Percentiles rank a stretch among this genome's conserved stretches.
phyloP scores from a whole-genome alignment of 2,329 filamentous ascomycete genomes.

The Camillea tinctor region DNA sequence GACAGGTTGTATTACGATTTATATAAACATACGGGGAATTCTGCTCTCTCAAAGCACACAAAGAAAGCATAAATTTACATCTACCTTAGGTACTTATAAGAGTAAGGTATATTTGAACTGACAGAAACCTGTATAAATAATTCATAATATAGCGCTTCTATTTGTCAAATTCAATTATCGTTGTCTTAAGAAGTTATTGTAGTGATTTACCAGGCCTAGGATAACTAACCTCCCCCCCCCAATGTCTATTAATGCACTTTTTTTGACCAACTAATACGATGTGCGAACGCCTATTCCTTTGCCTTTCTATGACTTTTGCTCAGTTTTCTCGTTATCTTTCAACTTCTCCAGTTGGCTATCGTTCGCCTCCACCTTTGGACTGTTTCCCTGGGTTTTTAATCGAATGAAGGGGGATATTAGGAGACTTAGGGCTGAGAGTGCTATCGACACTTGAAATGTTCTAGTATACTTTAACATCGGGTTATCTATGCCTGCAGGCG shows the following conservation, averaged over 20 bases:
- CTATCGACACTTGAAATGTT: conserved; percentile 50
- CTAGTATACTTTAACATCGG: conserved; percentile 49
- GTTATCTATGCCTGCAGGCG: conserved; percentile 34
- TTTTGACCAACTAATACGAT: neutral
- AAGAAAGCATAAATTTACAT: too few relatives aligned
- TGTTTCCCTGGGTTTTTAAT: conserved; percentile 51
- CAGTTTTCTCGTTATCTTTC: conserved; percentile 3
- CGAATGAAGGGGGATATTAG: conserved; percentile 51
- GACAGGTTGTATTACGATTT: too few relatives aligned
- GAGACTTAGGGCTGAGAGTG: conserved; percentile 42
- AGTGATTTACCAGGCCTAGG: too few relatives aligned
- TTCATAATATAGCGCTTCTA: too few relatives aligned
- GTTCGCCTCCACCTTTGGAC: conserved; percentile 17
- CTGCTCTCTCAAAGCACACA: too few relatives aligned
- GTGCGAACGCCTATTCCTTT: neutral
- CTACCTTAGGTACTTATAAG: too few relatives aligned
- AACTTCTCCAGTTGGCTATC: conserved; percentile 8
- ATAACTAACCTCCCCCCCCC: neutral
- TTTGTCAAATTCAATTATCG: too few relatives aligned
- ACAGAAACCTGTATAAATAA: too few relatives aligned
- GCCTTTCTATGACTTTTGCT: neutral
- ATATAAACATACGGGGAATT: too few relatives aligned
- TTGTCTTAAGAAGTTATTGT: too few relatives aligned
- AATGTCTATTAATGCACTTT: neutral
- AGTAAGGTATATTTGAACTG: too few relatives aligned